Percentiles rank a stretch among this genome's conserved stretches.
These are phyloP conservation scores for Sporobolomyces phaffii DNA, from an alignment of 768 basidiomycete genomes.

Conservation along the genomic window DNA sequence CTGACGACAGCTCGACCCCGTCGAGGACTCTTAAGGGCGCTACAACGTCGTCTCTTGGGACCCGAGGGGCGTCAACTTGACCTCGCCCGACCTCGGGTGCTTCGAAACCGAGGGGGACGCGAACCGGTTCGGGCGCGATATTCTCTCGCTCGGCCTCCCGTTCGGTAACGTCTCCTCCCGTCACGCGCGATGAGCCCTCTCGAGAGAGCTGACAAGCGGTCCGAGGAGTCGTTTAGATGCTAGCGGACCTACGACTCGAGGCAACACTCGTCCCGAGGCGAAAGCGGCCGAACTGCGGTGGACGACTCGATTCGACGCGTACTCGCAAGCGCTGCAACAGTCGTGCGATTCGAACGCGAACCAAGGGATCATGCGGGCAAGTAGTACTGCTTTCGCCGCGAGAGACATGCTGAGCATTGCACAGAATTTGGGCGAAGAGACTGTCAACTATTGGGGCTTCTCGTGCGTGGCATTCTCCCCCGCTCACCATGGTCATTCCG, in stretches of 20 bases:
- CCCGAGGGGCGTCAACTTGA: constrained; percentile 39
- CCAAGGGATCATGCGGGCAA: constrained; percentile 19
- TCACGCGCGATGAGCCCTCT: neutral
- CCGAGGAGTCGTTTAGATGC: neutral
- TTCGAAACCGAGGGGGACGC: constrained; percentile 28
- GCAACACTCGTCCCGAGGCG: neutral
- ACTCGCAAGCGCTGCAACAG: constrained; percentile 1
- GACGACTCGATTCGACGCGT: constrained; percentile 1
- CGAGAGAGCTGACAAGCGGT: neutral
- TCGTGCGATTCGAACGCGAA: constrained; percentile 24
- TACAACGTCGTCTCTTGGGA: constrained; percentile 40
- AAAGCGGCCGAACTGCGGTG: constrained; percentile 12
- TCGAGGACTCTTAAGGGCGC: constrained; percentile 22
- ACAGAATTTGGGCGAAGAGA: constrained; percentile 36
- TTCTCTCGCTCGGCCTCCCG: constrained; percentile 18
- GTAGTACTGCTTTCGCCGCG: constrained; percentile 35
- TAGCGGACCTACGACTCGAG: constrained; percentile 1
- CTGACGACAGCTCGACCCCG: too few species aligned
- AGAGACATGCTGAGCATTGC: constrained; percentile 39
- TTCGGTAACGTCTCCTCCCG: neutral
- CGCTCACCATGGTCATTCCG: too few species aligned
- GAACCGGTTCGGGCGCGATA: constrained; percentile 21
- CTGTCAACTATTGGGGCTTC: constrained; percentile 41
- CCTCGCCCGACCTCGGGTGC: constrained; percentile 33
- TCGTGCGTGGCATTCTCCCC: constrained; percentile 5